Evolutionary conservation across 2,329 filamentous ascomycete genomes (phyloP).

Genomic region (Penicillium sp.): DNA sequence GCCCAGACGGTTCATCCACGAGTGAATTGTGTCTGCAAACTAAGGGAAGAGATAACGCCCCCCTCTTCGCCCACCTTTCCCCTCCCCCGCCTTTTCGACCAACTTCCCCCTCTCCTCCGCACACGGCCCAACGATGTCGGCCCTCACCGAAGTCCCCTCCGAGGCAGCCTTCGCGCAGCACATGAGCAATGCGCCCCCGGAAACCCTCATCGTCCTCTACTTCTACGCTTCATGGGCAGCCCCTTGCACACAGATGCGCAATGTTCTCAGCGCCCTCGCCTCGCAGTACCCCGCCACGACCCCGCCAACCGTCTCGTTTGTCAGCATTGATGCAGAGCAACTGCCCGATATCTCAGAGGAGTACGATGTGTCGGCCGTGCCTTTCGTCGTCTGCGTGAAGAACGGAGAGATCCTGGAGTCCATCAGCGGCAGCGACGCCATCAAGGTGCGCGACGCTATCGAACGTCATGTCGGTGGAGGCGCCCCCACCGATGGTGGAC

Average conservation of each 20-base stretch:
- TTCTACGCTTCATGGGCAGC: constrained; percentile 98
- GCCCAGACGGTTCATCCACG: not conserved
- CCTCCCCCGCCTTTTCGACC: not conserved
- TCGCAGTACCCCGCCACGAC: constrained; percentile 75
- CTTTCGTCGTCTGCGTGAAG: constrained; percentile 83
- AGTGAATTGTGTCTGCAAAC: not conserved
- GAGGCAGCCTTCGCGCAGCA: constrained; percentile 47
- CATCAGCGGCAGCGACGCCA: constrained; percentile 85
- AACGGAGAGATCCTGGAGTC: constrained; percentile 77
- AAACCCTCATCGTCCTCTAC: constrained; percentile 80
- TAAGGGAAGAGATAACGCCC: not conserved
- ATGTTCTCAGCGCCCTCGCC: constrained; percentile 82
- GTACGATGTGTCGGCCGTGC: constrained; percentile 94
- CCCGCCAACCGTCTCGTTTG: constrained; percentile 75
- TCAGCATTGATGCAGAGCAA: constrained; percentile 92
- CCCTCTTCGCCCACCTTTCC: not conserved
- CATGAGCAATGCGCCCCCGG: constrained; percentile 67
- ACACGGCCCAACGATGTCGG: constrained; percentile 63
- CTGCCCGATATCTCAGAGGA: constrained; percentile 87
- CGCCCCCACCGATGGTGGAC: constrained; percentile 27
- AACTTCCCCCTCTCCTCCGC: constrained; percentile 6
- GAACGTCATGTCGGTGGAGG: constrained; percentile 72
- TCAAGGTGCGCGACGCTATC: constrained; percentile 82
- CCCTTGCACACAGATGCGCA: constrained; percentile 91
- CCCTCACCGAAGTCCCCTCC: constrained; percentile 75